phyloP scores from a whole-genome alignment of 2,329 filamentous ascomycete species.

The Epichloe glyceriae region DNA sequence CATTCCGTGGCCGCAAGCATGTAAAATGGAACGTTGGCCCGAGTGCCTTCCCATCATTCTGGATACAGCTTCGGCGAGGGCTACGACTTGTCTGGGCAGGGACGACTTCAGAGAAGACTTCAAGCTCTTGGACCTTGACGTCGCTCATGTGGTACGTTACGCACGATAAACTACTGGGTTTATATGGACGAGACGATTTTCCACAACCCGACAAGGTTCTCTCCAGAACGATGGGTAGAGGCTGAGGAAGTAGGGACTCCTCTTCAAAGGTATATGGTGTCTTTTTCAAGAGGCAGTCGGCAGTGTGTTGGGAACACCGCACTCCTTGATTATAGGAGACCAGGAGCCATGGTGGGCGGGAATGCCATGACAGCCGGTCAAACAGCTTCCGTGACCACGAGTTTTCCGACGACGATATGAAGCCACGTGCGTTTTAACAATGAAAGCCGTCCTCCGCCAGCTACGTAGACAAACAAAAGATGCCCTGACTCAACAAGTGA shows the following conservation, averaged over 20 bases:
- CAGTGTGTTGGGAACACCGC: background rate
- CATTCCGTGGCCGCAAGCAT: too few species aligned
- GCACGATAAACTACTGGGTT: conserved; percentile 15
- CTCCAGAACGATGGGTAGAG: conserved; percentile 15
- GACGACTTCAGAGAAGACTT: background rate
- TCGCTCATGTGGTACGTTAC: conserved; percentile 23
- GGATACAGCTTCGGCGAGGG: background rate
- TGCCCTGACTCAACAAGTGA: too few species aligned
- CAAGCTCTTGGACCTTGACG: conserved; percentile 17
- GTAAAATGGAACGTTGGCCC: too few species aligned
- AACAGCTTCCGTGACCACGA: too few species aligned
- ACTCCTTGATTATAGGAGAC: too few species aligned
- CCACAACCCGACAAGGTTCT: conserved; percentile 12
- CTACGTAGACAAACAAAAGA: too few species aligned
- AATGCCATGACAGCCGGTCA: too few species aligned
- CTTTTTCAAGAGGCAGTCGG: background rate
- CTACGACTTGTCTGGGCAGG: background rate
- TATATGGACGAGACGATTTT: conserved; percentile 13
- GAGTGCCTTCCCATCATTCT: too few species aligned
- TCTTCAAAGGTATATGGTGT: background rate
- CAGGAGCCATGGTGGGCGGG: too few species aligned
- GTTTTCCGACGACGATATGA: too few species aligned
- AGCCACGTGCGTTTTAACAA: too few species aligned
- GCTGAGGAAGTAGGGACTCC: background rate
- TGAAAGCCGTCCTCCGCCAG: too few species aligned